Evolutionary conservation across 345 rosid species (phyloP).

Genomic region (Angophora floribunda): DNA sequence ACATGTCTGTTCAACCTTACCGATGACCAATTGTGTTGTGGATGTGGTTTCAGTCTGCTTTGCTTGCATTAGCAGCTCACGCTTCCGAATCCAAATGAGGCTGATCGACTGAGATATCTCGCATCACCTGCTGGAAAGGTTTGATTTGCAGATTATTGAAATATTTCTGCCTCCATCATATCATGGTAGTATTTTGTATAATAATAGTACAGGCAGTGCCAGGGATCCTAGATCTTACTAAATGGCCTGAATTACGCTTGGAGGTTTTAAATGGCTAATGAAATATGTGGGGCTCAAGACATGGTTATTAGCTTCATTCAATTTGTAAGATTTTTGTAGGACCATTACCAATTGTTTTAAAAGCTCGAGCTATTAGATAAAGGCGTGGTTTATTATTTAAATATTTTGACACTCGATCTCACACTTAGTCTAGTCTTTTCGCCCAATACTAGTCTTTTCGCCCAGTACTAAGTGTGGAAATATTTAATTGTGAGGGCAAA

Average conservation of each 20-base stretch:
- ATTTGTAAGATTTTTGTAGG: neutral
- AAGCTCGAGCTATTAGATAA: too few species aligned
- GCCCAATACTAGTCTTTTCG: too few species aligned
- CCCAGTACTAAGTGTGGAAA: too few species aligned
- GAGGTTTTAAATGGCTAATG: neutral
- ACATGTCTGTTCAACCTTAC: neutral
- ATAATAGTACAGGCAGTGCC: neutral
- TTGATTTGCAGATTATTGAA: neutral
- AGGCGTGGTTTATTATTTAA: too few species aligned
- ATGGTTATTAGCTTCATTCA: neutral
- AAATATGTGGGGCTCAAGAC: neutral
- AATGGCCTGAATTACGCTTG: neutral
- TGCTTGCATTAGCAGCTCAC: conserved; percentile 91
- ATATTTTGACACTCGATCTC: too few species aligned
- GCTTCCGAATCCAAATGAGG: conserved; percentile 90
- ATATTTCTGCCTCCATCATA: neutral
- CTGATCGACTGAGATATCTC: conserved; percentile 65
- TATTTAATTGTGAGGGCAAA: too few species aligned
- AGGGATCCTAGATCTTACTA: neutral
- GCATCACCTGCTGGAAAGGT: conserved; percentile 98
- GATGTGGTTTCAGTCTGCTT: conserved; percentile 47
- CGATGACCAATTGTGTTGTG: neutral
- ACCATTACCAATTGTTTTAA: too few species aligned
- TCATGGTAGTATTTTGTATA: neutral
- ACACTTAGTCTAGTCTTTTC: too few species aligned